Evolutionary conservation across 352 stramenopile genomes (phyloP).

Genomic region (Pythium brassicae): DNA sequence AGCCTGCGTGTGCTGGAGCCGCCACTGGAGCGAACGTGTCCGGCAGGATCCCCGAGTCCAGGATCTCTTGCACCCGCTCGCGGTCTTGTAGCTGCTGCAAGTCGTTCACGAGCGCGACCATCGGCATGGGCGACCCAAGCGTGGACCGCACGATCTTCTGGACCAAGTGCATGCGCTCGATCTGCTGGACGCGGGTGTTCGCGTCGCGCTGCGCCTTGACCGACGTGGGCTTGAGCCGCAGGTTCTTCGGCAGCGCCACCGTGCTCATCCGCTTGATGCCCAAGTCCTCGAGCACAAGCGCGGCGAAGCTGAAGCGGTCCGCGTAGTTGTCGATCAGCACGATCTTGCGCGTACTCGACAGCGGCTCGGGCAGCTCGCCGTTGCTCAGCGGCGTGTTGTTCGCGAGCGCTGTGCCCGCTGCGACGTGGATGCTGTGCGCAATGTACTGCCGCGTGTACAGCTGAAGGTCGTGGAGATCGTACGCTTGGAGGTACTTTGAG

Average conservation of each 20-base stretch:
- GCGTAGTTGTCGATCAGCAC: conserved; percentile 33
- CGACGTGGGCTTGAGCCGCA: conserved; percentile 11
- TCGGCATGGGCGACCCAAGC: conserved; percentile 12
- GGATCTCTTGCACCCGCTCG: conserved; percentile 27
- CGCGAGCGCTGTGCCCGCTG: conserved; percentile 22
- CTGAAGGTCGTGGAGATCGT: conserved; percentile 37
- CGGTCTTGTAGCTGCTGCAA: conserved; percentile 32
- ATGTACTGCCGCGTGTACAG: conserved; percentile 49
- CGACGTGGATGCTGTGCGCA: conserved; percentile 41
- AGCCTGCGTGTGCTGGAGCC: neutral
- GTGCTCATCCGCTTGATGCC: conserved; percentile 16
- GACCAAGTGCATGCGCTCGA: conserved; percentile 71
- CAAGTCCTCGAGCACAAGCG: conserved; percentile 44
- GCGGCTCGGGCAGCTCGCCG: conserved; percentile 12
- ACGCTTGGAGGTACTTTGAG: conserved; percentile 27
- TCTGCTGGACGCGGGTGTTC: conserved; percentile 49
- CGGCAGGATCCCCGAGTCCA: conserved; percentile 28
- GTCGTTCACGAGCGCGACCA: conserved; percentile 31
- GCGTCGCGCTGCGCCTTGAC: conserved; percentile 37
- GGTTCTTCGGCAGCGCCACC: conserved; percentile 16
- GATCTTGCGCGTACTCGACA: conserved; percentile 13
- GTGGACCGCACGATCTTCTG: conserved; percentile 20
- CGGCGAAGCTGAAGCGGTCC: conserved; percentile 40
- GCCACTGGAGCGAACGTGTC: conserved; percentile 4
- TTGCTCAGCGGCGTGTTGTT: conserved; percentile 8